Percentiles rank a stretch among this genome's conserved stretches.
Conservation (phyloP, 139 green algal genomes). For the Chlamydomonas eustigma region DNA sequence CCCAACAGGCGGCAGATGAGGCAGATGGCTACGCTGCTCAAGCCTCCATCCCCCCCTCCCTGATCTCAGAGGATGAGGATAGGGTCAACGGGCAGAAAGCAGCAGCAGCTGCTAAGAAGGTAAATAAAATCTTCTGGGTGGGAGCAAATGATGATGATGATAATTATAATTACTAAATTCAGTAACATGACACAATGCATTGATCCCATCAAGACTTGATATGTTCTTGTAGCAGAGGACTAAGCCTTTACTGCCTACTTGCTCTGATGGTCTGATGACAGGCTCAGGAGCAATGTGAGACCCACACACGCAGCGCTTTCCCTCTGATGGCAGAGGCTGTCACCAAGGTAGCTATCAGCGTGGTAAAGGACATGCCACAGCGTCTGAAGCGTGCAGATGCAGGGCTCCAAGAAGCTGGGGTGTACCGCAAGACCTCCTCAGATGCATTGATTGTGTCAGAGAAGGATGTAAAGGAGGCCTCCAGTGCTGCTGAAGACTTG, state of each 20-base stretch:
- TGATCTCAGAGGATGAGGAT: background rate
- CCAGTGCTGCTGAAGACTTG: background rate
- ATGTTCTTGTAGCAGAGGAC: too few relatives aligned
- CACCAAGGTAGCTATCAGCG: background rate
- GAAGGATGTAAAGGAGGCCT: background rate
- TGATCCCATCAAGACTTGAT: too few relatives aligned
- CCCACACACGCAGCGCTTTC: constrained; percentile 5
- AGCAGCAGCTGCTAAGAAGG: background rate
- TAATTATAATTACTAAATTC: too few relatives aligned
- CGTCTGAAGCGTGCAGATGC: background rate
- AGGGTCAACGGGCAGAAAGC: background rate
- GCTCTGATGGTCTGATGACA: too few relatives aligned
- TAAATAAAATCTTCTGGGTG: too few relatives aligned
- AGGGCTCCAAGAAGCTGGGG: background rate
- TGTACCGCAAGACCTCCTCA: background rate
- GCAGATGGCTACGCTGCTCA: background rate
- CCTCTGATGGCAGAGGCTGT: constrained; percentile 1
- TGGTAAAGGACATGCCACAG: background rate
- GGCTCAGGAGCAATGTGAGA: background rate
- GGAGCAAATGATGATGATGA: too few relatives aligned
- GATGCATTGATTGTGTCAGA: background rate
- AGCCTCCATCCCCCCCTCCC: background rate
- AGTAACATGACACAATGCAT: too few relatives aligned
- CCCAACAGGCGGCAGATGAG: background rate
- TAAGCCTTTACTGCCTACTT: too few relatives aligned